phyloP scores from a whole-genome alignment of 768 basidiomycete genomes.

The Leccinellum albellum region DNA sequence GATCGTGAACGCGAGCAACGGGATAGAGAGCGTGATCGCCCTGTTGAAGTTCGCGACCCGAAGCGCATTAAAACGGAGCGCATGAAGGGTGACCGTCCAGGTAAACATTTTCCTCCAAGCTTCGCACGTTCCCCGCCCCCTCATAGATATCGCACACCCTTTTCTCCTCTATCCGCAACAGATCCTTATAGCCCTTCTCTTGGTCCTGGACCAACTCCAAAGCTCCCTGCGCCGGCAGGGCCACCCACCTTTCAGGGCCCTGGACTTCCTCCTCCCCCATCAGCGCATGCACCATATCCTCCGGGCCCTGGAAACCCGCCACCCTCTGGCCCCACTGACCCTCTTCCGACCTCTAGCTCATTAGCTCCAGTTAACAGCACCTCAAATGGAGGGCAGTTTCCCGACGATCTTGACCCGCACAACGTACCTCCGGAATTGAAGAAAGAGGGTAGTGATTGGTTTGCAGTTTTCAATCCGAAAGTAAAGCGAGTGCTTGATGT shows the following conservation, averaged over 20 bases:
- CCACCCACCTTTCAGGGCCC: constrained; percentile 35
- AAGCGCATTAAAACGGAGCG: constrained; percentile 60
- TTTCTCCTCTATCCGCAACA: constrained; percentile 26
- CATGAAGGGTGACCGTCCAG: constrained; percentile 42
- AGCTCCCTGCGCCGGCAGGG: constrained; percentile 29
- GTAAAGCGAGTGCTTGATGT: constrained; percentile 79
- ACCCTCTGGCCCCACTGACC: constrained; percentile 27
- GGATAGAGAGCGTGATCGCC: constrained; percentile 46
- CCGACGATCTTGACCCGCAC: constrained; percentile 32
- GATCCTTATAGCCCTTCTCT: constrained; percentile 34
- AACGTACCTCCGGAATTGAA: constrained; percentile 33
- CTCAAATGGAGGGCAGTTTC: constrained; percentile 32
- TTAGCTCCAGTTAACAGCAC: constrained; percentile 25
- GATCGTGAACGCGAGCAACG: constrained; percentile 35
- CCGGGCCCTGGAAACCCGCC: constrained; percentile 33
- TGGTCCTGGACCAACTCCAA: constrained; percentile 39
- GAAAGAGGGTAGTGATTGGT: constrained; percentile 84
- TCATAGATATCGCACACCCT: constrained; percentile 29
- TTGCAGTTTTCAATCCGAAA: constrained; percentile 81
- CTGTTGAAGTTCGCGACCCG: constrained; percentile 48
- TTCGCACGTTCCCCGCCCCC: constrained; percentile 30
- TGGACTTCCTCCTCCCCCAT: constrained; percentile 34
- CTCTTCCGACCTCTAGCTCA: constrained; percentile 21
- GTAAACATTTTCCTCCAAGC: constrained; percentile 30
- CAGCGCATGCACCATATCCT: constrained; percentile 29